Evolutionary conservation across 2,329 filamentous ascomycete genomes (phyloP).

Genomic region (Penicillium nordicum): DNA sequence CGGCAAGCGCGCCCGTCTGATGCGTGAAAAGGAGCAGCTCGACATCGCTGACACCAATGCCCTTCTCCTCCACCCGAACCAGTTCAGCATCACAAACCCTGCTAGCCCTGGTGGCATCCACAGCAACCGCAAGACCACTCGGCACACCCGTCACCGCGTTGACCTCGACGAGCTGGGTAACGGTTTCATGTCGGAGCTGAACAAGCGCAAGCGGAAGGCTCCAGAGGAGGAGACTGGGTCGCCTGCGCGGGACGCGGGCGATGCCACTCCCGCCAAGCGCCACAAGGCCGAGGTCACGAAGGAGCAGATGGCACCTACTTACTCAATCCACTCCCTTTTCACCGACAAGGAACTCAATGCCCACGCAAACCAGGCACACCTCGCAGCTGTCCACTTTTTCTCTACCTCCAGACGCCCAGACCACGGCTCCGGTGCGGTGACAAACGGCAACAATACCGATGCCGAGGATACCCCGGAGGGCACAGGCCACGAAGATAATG

Average conservation of each 20-base stretch:
- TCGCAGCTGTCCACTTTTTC: slow-evolving; percentile 58
- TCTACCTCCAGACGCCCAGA: slow-evolving; percentile 51
- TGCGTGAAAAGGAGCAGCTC: slow-evolving; percentile 64
- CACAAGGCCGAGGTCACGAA: slow-evolving; percentile 52
- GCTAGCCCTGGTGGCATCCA: slow-evolving; percentile 59
- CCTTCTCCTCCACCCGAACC: slow-evolving; percentile 61
- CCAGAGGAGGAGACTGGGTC: slow-evolving; percentile 58
- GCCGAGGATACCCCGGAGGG: slow-evolving; percentile 39
- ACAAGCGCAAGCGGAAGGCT: slow-evolving; percentile 58
- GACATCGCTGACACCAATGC: slow-evolving; percentile 66
- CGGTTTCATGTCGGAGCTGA: slow-evolving; percentile 47
- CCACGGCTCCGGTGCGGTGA: slow-evolving; percentile 37
- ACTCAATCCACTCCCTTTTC: slow-evolving; percentile 62
- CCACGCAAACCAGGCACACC: slow-evolving; percentile 59
- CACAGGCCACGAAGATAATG: slow-evolving; percentile 42
- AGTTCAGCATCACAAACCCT: slow-evolving; percentile 64
- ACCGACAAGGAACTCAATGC: slow-evolving; percentile 64
- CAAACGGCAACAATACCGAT: slow-evolving; percentile 43
- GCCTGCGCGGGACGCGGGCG: slow-evolving; percentile 51
- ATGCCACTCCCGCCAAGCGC: slow-evolving; percentile 50
- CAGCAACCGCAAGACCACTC: slow-evolving; percentile 61
- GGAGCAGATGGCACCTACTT: slow-evolving; percentile 57
- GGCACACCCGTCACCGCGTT: slow-evolving; percentile 58
- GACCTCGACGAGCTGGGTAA: slow-evolving; percentile 53
- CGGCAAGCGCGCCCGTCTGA: slow-evolving; percentile 55